Conservation (phyloP, 1,284 basidiomycete genomes). For the Xerocomus amazonicus region DNA sequence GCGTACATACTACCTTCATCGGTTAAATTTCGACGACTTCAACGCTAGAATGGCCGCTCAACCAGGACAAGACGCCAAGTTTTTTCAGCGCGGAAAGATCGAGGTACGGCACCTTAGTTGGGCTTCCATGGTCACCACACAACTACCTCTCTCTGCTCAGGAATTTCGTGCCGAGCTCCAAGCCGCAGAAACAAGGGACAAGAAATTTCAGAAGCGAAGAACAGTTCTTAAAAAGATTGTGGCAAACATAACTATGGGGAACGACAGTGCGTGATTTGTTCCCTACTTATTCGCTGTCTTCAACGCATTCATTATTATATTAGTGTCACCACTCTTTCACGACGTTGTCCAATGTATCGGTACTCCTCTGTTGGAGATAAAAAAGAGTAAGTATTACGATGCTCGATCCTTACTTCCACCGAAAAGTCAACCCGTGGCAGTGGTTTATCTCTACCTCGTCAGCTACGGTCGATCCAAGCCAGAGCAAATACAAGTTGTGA, state of each 20-base stretch:
- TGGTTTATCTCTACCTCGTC: slow-evolving; percentile 91
- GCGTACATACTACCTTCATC: neutral
- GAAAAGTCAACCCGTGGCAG: slow-evolving; percentile 40
- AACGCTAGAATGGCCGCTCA: slow-evolving; percentile 49
- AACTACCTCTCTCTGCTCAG: slow-evolving; percentile 37
- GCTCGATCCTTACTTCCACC: neutral
- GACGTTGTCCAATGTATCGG: slow-evolving; percentile 89
- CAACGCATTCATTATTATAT: slow-evolving; percentile 16
- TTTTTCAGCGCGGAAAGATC: slow-evolving; percentile 88
- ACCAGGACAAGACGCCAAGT: slow-evolving; percentile 81
- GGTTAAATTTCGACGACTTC: neutral
- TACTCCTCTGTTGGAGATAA: slow-evolving; percentile 91
- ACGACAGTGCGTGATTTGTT: slow-evolving; percentile 70
- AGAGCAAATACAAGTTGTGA: slow-evolving; percentile 84
- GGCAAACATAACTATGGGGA: slow-evolving; percentile 94
- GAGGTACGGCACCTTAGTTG: slow-evolving; percentile 54
- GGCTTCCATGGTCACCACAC: slow-evolving; percentile 11
- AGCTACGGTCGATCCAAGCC: slow-evolving; percentile 89
- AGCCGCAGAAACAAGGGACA: slow-evolving; percentile 88
- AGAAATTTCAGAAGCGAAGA: slow-evolving; percentile 89
- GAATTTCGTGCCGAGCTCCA: slow-evolving; percentile 87
- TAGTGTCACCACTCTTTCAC: slow-evolving; percentile 91
- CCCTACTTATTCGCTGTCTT: slow-evolving; percentile 8
- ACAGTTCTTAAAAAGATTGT: slow-evolving; percentile 93
- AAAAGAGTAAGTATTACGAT: slow-evolving; percentile 77